A percentile compares a stretch with the other conserved stretches of the same genome.
These are phyloP conservation scores for Verticillium zaregamsianum DNA, from an alignment of 2,329 filamentous ascomycete species.

Conservation along the genomic window DNA sequence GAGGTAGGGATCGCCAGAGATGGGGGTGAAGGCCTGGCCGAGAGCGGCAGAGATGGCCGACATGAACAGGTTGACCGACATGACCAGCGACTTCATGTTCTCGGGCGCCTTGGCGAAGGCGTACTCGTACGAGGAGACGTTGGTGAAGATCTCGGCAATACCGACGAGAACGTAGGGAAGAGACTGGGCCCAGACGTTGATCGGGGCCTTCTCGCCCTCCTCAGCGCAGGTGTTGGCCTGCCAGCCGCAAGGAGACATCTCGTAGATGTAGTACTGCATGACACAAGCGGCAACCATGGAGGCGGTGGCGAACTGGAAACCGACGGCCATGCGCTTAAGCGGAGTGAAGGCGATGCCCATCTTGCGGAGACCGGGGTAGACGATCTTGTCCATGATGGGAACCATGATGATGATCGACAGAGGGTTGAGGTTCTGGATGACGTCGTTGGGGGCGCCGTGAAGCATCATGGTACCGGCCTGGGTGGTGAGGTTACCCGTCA, in stretches of 20 bases:
- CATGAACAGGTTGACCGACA: conserved; percentile 66
- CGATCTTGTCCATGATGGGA: conserved; percentile 61
- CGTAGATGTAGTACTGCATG: conserved; percentile 61
- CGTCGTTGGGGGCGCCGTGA: conserved; percentile 71
- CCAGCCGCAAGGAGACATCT: conserved; percentile 55
- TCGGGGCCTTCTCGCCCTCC: conserved; percentile 32
- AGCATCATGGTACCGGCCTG: conserved; percentile 65
- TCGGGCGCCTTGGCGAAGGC: conserved; percentile 73
- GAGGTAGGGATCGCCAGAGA: conserved; percentile 60
- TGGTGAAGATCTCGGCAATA: conserved; percentile 49
- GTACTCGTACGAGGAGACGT: conserved; percentile 64
- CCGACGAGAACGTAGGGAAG: conserved; percentile 48
- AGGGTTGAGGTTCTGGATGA: conserved; percentile 72
- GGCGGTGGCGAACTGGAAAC: conserved; percentile 61
- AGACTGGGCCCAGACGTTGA: conserved; percentile 61
- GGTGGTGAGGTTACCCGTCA: conserved; percentile 56
- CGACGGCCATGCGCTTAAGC: conserved; percentile 69
- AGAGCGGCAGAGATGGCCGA: conserved; percentile 65
- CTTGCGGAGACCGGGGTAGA: conserved; percentile 67
- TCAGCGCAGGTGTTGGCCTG: conserved; percentile 47
- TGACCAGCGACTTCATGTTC: conserved; percentile 78
- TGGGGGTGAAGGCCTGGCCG: conserved; percentile 61
- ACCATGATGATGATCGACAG: conserved; percentile 73
- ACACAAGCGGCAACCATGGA: conserved; percentile 57
- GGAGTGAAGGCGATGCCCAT: conserved; percentile 64